Evolutionary conservation across 2,329 filamentous ascomycete genomes (phyloP).

Genomic region (Alternaria triticina): DNA sequence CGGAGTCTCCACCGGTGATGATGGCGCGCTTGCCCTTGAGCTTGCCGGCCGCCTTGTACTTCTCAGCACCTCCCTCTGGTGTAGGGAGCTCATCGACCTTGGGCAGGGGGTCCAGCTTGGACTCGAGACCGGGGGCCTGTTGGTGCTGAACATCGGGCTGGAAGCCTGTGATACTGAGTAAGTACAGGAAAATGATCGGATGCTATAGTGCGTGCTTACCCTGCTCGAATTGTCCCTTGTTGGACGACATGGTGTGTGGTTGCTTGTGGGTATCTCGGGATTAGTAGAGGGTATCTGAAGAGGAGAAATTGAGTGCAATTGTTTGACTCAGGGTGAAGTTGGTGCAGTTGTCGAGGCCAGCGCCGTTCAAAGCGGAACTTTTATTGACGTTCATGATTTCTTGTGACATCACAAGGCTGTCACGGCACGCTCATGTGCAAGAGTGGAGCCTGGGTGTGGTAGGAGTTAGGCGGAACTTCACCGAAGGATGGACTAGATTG

Average conservation of each 20-base stretch:
- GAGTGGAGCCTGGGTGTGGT: conserved; percentile 21
- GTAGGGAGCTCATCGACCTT: conserved; percentile 71
- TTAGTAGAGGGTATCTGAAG: not conserved
- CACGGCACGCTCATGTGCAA: conserved; percentile 20
- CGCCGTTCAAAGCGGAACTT: conserved; percentile 8
- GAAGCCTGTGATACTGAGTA: conserved; percentile 49
- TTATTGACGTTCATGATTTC: conserved; percentile 25
- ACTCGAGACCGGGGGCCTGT: conserved; percentile 60
- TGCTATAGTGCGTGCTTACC: conserved; percentile 21
- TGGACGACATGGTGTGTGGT: conserved; percentile 56
- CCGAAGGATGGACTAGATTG: not conserved
- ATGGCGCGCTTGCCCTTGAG: conserved; percentile 76
- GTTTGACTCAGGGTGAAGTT: not conserved
- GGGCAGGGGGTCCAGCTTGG: conserved; percentile 64
- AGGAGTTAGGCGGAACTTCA: not conserved
- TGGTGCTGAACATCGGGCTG: conserved; percentile 59
- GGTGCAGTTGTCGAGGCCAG: not conserved
- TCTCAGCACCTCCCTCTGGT: conserved; percentile 69
- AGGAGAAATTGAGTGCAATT: not conserved
- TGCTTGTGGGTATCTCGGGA: not conserved
- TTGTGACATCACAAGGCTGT: conserved; percentile 34
- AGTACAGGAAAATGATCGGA: not conserved
- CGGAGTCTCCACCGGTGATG: conserved; percentile 81
- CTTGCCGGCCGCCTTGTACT: conserved; percentile 78
- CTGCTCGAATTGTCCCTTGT: conserved; percentile 47